Evolutionary conservation across 352 stramenopile genomes (phyloP), one percentile per base, ranked within the genome.

Genomic region (Globisporangium recalcitrans): DNA sequence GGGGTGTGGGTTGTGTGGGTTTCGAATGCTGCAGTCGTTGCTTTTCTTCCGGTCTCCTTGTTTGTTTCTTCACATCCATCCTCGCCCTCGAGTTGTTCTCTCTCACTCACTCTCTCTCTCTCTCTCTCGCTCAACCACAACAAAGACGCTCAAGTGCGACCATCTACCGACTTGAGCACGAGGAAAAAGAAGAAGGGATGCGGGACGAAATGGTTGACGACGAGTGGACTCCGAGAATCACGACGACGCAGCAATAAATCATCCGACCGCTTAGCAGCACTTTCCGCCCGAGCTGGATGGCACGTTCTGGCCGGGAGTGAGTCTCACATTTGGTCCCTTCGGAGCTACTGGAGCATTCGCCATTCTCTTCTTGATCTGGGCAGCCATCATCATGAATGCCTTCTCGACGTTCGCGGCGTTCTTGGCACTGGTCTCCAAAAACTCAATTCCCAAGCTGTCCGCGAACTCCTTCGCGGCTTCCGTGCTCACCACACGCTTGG

Each of bases 401-500:
- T 91, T 90, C 65, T 96, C 88, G 56, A 96, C 87, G 72, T 96
- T 96, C 51, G 83, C 79, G 19, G 84, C 85, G 70, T 94, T 95
- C 75, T 95, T 95, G 52, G 88, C 88, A 74, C 80, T 92, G 49
- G 86, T 95, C 73, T 96, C 88, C 52, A 96, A 72, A 66, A 96
- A 96, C 68, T 90, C 78, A 74, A 94, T 95, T 47, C 81, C 85
- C 38, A 95, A 62, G 65, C 85, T 94, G 58, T 95, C 84, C 31
- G 88, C 88, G 63, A 96, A 91, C 70, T 92, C 87, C 75, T 97
- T 96, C 24, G 95, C 96, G 29, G 91, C 82, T 31, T 98, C 93
- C 32, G 88, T 97, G 49, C 91, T 93, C 29, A 99, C 95, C 19
- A 97, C 95, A 61, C 88, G 92, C 74, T 98, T 96, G 70, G 91